A percentile compares a stretch with the other conserved stretches of the same genome.
phyloP scores from a whole-genome alignment of 2,329 filamentous ascomycete species.

The Trichoderma koningiopsis region DNA sequence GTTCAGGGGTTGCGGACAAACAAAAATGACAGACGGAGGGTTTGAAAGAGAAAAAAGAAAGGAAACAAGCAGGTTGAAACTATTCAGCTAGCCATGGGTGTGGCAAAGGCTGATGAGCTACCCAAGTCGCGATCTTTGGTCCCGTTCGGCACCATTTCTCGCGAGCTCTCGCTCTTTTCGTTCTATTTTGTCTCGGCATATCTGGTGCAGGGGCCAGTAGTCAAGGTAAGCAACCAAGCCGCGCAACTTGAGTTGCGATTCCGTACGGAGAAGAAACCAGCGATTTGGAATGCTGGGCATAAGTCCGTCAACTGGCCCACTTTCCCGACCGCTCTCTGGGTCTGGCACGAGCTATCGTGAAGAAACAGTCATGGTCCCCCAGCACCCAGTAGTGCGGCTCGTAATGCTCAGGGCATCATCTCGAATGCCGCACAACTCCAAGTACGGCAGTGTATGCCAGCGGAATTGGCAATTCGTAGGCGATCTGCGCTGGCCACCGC shows the following conservation, averaged over 20 bases:
- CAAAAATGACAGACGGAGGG: neutral
- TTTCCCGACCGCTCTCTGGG: constrained; percentile 14
- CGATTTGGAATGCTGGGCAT: constrained; percentile 13
- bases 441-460: neutral
- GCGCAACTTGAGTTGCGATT: neutral
- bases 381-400: neutral
- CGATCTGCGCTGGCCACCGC: neutral
- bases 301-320: constrained; percentile 14
- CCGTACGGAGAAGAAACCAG: neutral
- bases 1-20: neutral
- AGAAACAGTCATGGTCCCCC: neutral
- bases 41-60: neutral
- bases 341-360: neutral
- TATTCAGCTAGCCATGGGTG: neutral
- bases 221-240: constrained; percentile 1
- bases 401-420: neutral
- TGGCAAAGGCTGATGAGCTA: neutral
- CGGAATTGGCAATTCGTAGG: neutral
- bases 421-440: neutral
- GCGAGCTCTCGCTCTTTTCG: neutral
- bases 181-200: constrained; percentile 10
- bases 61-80: neutral
- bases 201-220: constrained; percentile 10
- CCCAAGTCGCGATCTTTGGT: neutral
- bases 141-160: constrained; percentile 4